Percentiles rank a stretch among this genome's conserved stretches.
These are phyloP conservation scores for Ascochyta clinopodiicola DNA, from an alignment of 2,329 filamentous ascomycete species.

Conservation along the genomic window DNA sequence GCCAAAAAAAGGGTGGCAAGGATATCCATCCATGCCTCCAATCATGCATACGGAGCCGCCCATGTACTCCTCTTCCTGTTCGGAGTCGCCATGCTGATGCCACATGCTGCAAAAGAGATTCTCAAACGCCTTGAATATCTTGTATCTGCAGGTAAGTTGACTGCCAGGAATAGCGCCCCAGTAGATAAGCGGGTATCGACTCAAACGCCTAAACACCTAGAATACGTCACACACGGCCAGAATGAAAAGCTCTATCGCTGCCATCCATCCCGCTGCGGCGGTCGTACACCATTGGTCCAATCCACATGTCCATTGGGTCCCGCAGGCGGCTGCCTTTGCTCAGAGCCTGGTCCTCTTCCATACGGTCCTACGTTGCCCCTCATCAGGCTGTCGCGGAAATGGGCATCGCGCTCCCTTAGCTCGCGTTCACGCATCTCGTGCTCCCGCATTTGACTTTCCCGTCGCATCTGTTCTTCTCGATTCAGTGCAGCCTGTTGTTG, in stretches of 20 bases:
- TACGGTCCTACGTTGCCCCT: slow-evolving; percentile 27
- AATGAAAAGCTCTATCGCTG: slow-evolving; percentile 7
- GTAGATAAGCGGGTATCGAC: background rate
- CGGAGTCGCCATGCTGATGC: slow-evolving; percentile 8
- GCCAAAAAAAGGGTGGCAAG: background rate
- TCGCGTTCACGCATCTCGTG: slow-evolving; percentile 32
- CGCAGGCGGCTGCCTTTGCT: slow-evolving; percentile 19
- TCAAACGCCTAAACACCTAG: background rate
- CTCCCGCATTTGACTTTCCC: slow-evolving; percentile 30
- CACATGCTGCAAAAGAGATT: slow-evolving; percentile 13
- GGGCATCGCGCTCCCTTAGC: slow-evolving; percentile 26
- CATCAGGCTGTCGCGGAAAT: slow-evolving; percentile 30
- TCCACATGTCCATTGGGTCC: slow-evolving; percentile 26
- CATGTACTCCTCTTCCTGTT: background rate
- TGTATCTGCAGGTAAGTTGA: background rate
- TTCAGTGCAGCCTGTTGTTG: slow-evolving; percentile 33
- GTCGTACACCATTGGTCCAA: slow-evolving; percentile 29
- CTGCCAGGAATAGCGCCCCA: background rate
- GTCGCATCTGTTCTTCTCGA: slow-evolving; percentile 32
- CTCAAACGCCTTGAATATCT: slow-evolving; percentile 1
- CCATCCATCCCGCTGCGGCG: slow-evolving; percentile 28
- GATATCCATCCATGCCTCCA: background rate
- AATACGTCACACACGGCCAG: background rate
- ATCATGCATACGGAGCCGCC: background rate
- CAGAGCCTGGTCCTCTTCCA: slow-evolving; percentile 18